Evolutionary conservation across 768 basidiomycete genomes (phyloP).

Genomic region (Floccularia luteovirens): DNA sequence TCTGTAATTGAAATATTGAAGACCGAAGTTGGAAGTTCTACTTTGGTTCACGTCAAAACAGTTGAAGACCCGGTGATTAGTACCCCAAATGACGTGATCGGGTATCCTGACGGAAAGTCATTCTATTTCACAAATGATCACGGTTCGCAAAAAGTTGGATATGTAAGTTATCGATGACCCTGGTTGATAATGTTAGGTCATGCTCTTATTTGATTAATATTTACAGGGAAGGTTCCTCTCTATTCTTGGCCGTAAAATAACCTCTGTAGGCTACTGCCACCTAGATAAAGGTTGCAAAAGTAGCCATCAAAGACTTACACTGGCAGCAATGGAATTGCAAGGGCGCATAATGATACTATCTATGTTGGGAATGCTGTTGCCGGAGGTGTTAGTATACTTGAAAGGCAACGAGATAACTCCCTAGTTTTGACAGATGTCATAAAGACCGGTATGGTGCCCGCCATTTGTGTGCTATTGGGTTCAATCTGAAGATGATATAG

Average conservation of each 20-base stretch:
- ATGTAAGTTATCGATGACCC: slow-evolving; percentile 28
- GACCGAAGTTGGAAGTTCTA: slow-evolving; percentile 33
- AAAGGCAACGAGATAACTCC: slow-evolving; percentile 50
- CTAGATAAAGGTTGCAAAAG: slow-evolving; percentile 51
- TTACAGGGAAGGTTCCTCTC: slow-evolving; percentile 18
- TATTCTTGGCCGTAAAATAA: slow-evolving; percentile 23
- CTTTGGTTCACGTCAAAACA: slow-evolving; percentile 48
- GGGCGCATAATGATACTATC: slow-evolving; percentile 50
- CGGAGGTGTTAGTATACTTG: slow-evolving; percentile 45
- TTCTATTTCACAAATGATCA: slow-evolving; percentile 72
- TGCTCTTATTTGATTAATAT: background rate
- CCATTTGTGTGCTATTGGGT: background rate
- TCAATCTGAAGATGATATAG: slow-evolving; percentile 10
- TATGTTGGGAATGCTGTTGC: slow-evolving; percentile 45
- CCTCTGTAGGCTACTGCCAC: slow-evolving; percentile 62
- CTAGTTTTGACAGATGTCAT: slow-evolving; percentile 49
- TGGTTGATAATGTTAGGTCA: background rate
- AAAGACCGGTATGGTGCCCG: slow-evolving; percentile 32
- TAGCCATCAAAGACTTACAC: slow-evolving; percentile 41
- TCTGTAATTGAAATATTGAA: slow-evolving; percentile 67
- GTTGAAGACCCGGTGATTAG: slow-evolving; percentile 45
- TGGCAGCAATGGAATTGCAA: slow-evolving; percentile 56
- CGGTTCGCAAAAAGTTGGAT: slow-evolving; percentile 36
- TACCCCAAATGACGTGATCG: slow-evolving; percentile 71
- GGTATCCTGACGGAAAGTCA: slow-evolving; percentile 51